These are phyloP conservation scores for Paxillus involutus DNA, from an alignment of 768 basidiomycete species.

Conservation along the genomic window DNA sequence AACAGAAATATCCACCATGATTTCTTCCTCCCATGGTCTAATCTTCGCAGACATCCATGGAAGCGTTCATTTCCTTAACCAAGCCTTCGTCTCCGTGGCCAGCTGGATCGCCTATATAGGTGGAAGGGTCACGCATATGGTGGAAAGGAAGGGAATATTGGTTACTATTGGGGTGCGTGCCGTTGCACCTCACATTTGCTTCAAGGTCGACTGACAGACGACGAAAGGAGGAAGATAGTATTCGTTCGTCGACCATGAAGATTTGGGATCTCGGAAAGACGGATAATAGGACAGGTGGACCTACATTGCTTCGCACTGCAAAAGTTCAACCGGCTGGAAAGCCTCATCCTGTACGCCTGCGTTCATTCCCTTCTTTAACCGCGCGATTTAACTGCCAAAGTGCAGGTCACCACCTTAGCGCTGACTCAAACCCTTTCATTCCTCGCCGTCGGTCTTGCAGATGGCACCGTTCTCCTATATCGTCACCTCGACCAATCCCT, in stretches of 20 bases:
- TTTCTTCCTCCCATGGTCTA: conserved; percentile 62
- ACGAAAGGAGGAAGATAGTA: conserved; percentile 69
- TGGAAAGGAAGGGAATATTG: conserved; percentile 75
- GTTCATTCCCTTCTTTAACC: background rate
- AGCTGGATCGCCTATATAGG: conserved; percentile 81
- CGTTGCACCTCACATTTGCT: background rate
- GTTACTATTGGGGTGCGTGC: conserved; percentile 84
- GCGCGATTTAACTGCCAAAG: background rate
- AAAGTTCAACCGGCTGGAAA: conserved; percentile 75
- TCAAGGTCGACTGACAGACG: conserved; percentile 9
- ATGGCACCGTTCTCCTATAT: conserved; percentile 90
- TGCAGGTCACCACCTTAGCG: conserved; percentile 75
- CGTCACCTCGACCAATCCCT: conserved; percentile 91
- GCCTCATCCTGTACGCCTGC: conserved; percentile 66
- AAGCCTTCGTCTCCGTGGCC: conserved; percentile 65
- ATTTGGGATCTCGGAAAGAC: conserved; percentile 83
- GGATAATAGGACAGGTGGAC: conserved; percentile 64
- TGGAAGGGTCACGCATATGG: conserved; percentile 86
- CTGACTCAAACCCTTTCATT: conserved; percentile 76
- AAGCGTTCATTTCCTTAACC: conserved; percentile 72
- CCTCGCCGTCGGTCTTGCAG: conserved; percentile 90
- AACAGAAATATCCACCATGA: conserved; percentile 71
- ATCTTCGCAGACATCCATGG: conserved; percentile 87
- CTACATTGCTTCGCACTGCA: conserved; percentile 67
- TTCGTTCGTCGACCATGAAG: conserved; percentile 71